These are phyloP conservation scores for Przewalskia tangutica DNA, from an alignment of 257 asterid species.

Conservation along the genomic window DNA sequence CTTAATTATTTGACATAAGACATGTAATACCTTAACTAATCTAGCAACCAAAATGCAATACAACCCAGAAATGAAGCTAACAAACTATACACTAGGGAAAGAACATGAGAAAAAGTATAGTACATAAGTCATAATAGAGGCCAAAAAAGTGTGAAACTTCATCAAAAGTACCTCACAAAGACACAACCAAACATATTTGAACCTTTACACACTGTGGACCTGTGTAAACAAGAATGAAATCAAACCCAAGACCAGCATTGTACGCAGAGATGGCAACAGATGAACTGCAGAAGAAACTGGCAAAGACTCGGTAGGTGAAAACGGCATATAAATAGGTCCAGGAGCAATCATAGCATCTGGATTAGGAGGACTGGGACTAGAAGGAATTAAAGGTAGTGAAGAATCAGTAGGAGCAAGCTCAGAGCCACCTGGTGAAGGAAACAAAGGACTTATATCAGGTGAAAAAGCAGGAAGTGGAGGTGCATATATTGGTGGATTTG, in stretches of 20 bases:
- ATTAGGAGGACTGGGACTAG: conserved; percentile 91
- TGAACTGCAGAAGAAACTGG: conserved; percentile 38
- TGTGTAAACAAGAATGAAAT: background rate
- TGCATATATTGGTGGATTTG: conserved; percentile 45
- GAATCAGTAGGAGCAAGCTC: conserved; percentile 66
- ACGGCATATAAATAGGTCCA: conserved; percentile 32
- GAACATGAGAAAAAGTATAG: background rate
- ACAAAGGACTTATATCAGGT: conserved; percentile 68
- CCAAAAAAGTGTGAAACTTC: background rate
- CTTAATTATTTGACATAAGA: background rate
- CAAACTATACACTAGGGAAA: background rate
- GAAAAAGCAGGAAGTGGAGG: conserved; percentile 40
- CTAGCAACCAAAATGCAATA: background rate
- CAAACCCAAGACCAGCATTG: conserved; percentile 14
- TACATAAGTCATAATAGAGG: background rate
- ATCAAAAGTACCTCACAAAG: background rate
- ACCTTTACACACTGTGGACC: background rate
- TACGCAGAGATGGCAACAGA: conserved; percentile 9
- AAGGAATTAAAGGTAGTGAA: conserved; percentile 60
- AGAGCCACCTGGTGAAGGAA: conserved; percentile 71
- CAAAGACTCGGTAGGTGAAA: conserved; percentile 32
- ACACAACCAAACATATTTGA: background rate
- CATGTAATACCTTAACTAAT: background rate
- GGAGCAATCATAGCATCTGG: conserved; percentile 55
- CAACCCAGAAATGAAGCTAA: background rate